Evolutionary conservation across 139 green algal species (phyloP).

Genomic region (Volvox reticuliferus): DNA sequence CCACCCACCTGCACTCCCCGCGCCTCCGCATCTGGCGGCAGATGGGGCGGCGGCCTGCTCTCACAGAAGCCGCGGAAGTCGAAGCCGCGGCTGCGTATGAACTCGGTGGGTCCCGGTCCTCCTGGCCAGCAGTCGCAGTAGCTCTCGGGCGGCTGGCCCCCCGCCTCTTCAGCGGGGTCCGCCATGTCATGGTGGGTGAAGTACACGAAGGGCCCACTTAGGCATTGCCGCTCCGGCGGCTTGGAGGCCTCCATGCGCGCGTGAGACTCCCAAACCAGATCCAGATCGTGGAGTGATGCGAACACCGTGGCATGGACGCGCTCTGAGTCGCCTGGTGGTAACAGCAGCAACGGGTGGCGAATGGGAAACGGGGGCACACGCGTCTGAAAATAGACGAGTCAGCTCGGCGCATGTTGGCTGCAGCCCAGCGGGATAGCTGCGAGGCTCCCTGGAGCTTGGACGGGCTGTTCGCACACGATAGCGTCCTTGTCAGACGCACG

Average conservation of each 20-base stretch:
- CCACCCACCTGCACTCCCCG: conserved; percentile 27
- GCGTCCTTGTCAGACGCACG: too few relatives aligned
- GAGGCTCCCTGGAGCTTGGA: too few relatives aligned
- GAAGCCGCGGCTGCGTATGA: conserved; percentile 17
- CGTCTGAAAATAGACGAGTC: too few relatives aligned
- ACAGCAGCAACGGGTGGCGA: too few relatives aligned
- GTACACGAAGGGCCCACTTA: conserved; percentile 25
- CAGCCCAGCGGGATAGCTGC: too few relatives aligned
- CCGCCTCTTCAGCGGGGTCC: not conserved
- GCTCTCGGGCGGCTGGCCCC: conserved; percentile 15
- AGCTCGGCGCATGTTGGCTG: too few relatives aligned
- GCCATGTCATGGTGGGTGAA: conserved; percentile 45
- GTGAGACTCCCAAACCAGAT: conserved; percentile 15
- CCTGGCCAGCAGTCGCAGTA: conserved; percentile 34
- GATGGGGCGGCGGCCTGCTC: conserved; percentile 20
- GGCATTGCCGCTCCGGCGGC: conserved; percentile 9
- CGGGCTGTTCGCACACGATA: too few relatives aligned
- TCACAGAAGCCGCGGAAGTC: conserved; percentile 39
- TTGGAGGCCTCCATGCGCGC: conserved; percentile 31
- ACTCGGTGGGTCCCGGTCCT: not conserved
- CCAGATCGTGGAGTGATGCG: conserved; percentile 37
- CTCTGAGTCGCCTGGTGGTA: conserved; percentile 9
- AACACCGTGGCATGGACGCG: conserved; percentile 24
- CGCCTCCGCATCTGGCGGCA: conserved; percentile 27
- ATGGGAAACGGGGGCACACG: too few relatives aligned